These are phyloP conservation scores for Lodderomyces margitis DNA, from an alignment of 1,139 yeast species.

Conservation along the genomic window DNA sequence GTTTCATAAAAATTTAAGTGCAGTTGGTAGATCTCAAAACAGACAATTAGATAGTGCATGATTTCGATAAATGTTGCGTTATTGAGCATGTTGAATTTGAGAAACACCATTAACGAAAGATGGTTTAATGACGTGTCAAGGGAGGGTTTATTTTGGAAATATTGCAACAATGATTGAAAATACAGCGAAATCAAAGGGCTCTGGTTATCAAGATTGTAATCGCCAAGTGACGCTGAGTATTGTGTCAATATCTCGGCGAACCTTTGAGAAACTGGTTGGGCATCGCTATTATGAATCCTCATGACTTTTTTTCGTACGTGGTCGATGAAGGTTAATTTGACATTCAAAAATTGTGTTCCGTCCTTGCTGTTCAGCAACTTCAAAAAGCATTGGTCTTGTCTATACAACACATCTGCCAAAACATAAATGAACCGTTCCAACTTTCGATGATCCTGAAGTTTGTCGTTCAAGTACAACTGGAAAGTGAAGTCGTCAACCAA, in stretches of 20 bases:
- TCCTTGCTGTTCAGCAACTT: background rate
- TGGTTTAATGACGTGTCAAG: constrained; percentile 9
- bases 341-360: background rate
- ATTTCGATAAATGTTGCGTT: constrained; percentile 10
- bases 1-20: constrained; percentile 12
- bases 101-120: constrained; percentile 10
- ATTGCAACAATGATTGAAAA: constrained; percentile 4
- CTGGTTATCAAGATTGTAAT: background rate
- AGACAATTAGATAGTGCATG: constrained; percentile 16
- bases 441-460: background rate
- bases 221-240: background rate
- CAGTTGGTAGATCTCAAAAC: constrained; percentile 12
- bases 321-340: background rate
- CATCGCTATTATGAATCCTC: background rate
- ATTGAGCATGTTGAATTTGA: constrained; percentile 12
- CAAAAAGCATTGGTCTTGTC: background rate
- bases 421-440: background rate
- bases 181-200: background rate
- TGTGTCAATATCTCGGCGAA: background rate
- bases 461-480: background rate
- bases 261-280: background rate
- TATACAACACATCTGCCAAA: background rate
- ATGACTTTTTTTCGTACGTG: background rate
- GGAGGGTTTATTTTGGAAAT: constrained; percentile 11
- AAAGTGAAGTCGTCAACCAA: background rate